phyloP scores from a whole-genome alignment of 768 basidiomycete species.

The Boletus coccyginus region DNA sequence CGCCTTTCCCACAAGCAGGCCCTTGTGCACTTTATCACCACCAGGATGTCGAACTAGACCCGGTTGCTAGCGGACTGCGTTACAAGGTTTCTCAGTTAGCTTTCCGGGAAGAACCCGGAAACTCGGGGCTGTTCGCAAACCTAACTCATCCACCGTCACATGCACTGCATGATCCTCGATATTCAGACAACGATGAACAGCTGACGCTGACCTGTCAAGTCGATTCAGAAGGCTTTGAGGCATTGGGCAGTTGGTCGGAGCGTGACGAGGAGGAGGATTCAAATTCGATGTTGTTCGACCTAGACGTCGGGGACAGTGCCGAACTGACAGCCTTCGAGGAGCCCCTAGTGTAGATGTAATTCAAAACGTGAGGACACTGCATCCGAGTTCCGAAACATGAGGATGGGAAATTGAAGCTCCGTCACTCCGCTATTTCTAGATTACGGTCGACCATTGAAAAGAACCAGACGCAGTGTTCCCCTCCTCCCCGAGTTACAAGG shows the following conservation, averaged over 20 bases:
- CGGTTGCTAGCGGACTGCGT: slow-evolving; percentile 9
- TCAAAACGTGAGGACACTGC: slow-evolving; percentile 14
- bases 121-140: slow-evolving; percentile 1
- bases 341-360: slow-evolving; percentile 7
- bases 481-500: slow-evolving; percentile 3
- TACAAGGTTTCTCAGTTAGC: slow-evolving; percentile 12
- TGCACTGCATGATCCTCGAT: neutral
- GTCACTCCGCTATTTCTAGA: slow-evolving; percentile 28
- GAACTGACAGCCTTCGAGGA: slow-evolving; percentile 5
- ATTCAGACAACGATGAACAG: slow-evolving; percentile 10
- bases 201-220: slow-evolving; percentile 12
- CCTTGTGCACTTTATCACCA: slow-evolving; percentile 20
- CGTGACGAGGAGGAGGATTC: slow-evolving; percentile 8
- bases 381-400: slow-evolving; percentile 34
- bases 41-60: slow-evolving; percentile 7
- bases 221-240: slow-evolving; percentile 12
- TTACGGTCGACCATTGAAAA: slow-evolving; percentile 17
- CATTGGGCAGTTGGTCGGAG: slow-evolving; percentile 2
- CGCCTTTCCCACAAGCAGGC: slow-evolving; percentile 9
- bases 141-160: slow-evolving; percentile 6
- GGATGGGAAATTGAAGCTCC: slow-evolving; percentile 22
- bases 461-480: neutral
- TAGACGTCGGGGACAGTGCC: slow-evolving; percentile 1
- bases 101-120: slow-evolving; percentile 19
- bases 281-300: slow-evolving; percentile 18